Evolutionary conservation across 371 early-diverging fungal species (phyloP).

Genomic region (Funneliformis caledonium): DNA sequence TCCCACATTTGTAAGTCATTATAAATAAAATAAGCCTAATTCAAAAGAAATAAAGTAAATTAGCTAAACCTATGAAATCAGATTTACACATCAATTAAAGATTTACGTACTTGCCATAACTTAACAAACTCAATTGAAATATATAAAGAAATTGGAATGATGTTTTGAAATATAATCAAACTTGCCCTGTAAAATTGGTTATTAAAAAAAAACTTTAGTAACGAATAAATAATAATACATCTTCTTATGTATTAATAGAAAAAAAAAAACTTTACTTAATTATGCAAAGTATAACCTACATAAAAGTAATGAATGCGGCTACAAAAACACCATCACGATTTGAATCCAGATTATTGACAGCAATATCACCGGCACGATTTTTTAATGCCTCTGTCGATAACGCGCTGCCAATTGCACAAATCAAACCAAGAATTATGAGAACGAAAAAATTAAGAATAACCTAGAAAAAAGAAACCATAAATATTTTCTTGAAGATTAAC

Average conservation of each 20-base stretch:
- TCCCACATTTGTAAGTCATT: conserved; percentile 87
- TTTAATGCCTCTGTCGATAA: conserved; percentile 52
- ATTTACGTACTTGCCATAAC: conserved; percentile 66
- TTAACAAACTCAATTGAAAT: conserved; percentile 93
- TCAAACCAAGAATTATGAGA: conserved; percentile 70
- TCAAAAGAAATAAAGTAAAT: conserved; percentile 52
- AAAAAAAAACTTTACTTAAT: too few relatives aligned
- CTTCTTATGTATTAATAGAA: too few relatives aligned
- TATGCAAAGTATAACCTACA: conserved; percentile 45
- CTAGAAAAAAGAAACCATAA: conserved; percentile 44
- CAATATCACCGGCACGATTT: conserved; percentile 37
- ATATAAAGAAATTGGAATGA: conserved; percentile 97
- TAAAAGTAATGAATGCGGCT: conserved; percentile 64
- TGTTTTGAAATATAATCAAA: conserved; percentile 92
- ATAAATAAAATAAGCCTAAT: conserved; percentile 85
- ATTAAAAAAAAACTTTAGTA: not conserved
- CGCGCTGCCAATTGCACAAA: conserved; percentile 73
- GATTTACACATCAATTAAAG: not conserved
- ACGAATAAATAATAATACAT: not conserved
- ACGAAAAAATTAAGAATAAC: conserved; percentile 80
- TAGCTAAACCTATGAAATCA: not conserved
- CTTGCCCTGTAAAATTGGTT: conserved; percentile 57
- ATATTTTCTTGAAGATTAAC: not conserved
- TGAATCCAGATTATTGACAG: conserved; percentile 1
- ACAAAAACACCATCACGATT: conserved; percentile 21